These are phyloP conservation scores for Aspergillus chevalieri DNA, from an alignment of 2,329 filamentous ascomycete genomes.

Conservation along the genomic window DNA sequence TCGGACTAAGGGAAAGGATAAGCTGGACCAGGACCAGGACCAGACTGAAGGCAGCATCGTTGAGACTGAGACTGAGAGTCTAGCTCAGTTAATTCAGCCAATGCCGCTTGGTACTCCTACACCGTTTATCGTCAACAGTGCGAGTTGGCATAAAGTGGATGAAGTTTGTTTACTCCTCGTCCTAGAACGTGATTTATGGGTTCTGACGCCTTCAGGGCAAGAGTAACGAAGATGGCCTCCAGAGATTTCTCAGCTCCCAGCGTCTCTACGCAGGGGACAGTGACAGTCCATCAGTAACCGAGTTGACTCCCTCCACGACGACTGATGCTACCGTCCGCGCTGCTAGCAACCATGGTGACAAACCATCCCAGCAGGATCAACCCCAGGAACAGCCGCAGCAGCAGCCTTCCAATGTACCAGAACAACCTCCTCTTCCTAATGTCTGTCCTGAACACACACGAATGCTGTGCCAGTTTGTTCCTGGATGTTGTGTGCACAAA, in stretches of 20 bases:
- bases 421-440: too few relatives aligned
- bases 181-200: too few relatives aligned
- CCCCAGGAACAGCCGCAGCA: neutral
- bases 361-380: slow-evolving; percentile 4
- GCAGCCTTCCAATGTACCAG: too few relatives aligned
- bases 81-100: too few relatives aligned
- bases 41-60: neutral
- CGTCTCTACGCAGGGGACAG: neutral
- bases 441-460: neutral
- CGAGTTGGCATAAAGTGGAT: too few relatives aligned
- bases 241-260: neutral
- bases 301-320: neutral
- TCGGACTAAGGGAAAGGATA: neutral
- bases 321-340: neutral
- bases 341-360: neutral
- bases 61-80: too few relatives aligned
- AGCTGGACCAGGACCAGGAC: neutral
- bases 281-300: neutral
- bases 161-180: too few relatives aligned
- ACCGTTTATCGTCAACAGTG: too few relatives aligned
- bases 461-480: slow-evolving; percentile 10
- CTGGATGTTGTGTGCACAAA: slow-evolving; percentile 14
- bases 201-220: too few relatives aligned
- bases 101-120: too few relatives aligned
- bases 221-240: neutral